These are phyloP conservation scores for Colletotrichum sp. DNA, from an alignment of 2,329 filamentous ascomycete species.

Conservation along the genomic window DNA sequence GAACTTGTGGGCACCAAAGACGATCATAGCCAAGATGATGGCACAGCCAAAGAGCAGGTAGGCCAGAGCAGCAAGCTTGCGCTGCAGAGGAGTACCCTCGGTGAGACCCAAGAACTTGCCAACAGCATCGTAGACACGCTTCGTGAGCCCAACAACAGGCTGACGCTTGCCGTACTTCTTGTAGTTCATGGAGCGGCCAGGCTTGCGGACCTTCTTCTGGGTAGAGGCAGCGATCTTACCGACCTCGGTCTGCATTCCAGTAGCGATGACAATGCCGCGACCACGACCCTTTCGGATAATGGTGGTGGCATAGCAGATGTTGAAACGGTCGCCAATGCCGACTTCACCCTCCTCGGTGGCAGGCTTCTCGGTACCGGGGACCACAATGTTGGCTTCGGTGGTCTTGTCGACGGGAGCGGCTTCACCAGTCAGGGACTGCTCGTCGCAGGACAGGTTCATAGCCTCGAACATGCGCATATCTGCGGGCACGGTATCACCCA, in stretches of 20 bases:
- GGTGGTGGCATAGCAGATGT: constrained; percentile 78
- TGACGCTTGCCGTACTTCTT: constrained; percentile 58
- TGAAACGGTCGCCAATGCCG: constrained; percentile 74
- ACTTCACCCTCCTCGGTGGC: constrained; percentile 54
- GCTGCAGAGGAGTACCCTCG: constrained; percentile 78
- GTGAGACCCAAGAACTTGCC: constrained; percentile 66
- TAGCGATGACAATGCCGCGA: constrained; percentile 74
- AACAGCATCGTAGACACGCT: constrained; percentile 52
- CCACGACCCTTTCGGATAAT: constrained; percentile 76
- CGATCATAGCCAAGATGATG: constrained; percentile 60
- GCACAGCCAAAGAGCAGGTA: constrained; percentile 78
- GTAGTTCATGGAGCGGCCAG: constrained; percentile 57
- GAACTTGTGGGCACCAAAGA: constrained; percentile 63
- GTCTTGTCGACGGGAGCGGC: constrained; percentile 75
- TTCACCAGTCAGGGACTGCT: constrained; percentile 79
- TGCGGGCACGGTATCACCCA: constrained; percentile 77
- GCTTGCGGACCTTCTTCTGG: constrained; percentile 59
- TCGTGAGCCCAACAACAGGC: constrained; percentile 50
- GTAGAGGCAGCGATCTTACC: constrained; percentile 70
- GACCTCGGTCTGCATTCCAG: constrained; percentile 75
- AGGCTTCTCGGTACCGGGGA: constrained; percentile 49
- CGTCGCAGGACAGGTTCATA: constrained; percentile 83
- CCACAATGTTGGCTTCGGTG: constrained; percentile 51
- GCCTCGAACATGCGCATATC: constrained; percentile 73
- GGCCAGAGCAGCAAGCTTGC: constrained; percentile 79